Base-by-base conservation (phyloP, 176 grass and related monocot species). In the Thinopyrum elongatum region DNA sequence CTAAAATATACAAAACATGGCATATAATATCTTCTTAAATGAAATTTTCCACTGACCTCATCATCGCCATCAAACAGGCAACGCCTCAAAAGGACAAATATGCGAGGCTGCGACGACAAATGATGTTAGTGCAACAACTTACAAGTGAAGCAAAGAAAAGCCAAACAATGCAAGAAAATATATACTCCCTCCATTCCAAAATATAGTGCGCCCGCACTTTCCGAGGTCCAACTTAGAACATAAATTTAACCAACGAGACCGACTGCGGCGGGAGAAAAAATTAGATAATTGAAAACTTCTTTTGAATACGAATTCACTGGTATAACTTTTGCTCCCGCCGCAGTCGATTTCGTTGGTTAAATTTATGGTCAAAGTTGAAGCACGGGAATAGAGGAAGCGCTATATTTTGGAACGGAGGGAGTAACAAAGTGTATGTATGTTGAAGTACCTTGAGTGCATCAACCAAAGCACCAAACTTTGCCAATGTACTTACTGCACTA, bases 1-100 rank as follows among this genome's bases (percentile, higher is more conserved):
- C 7, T 29, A 55, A 85, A 68, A 61, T 60, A 62, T 86, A 49
- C 27, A 27, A 29, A 73, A 65, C 17, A 47, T 17, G 67, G 13
- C 30, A 78, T 39, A 65, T 4, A 19, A 53, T 53, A 53, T 73
- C 42, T 55, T 83, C 55, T 75, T 75, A 36, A 13, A 55, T 64
- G 4, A 86, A 82, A 39, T 6, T 66, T 22, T 41, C 33, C 80
- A 83, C 90, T 51, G 58, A 99, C 97, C 97, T 99, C 97, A 67
- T 99, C 97, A 93, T 99, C 97, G 75, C 92, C 95, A 86, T 99
- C 97, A 89, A 94, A 99, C 19, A 99, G 87, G 87, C 97, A 99
- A 44, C 94, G 97, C 39, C 97, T 88, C 78, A 99, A 88, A 68
- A 99, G 94, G 78, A 99, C 77, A 29, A 99, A 99, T 93, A 99